Evolutionary conservation across 352 stramenopile genomes (phyloP), one percentile per base, ranked within the genome.

Genomic region (Phytophthora brassicae): DNA sequence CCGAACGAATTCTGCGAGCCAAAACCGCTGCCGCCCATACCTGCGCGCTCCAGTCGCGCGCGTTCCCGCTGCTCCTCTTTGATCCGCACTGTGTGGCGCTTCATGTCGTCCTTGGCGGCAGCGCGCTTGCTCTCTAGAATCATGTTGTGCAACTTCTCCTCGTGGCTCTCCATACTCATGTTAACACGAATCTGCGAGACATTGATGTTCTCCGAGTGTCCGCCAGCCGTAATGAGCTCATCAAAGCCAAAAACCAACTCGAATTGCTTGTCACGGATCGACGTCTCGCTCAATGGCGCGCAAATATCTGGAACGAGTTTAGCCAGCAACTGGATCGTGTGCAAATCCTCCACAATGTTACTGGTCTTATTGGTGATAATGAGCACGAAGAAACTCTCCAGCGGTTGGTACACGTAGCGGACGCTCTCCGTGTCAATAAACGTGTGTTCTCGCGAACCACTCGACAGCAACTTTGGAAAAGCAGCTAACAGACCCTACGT

Each of bases 191-290:
- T 98, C 63, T 45, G 84, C 69, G 86, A 83, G 47, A 98, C 68
- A 47, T 86, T 97, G 55, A 98, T 95, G 62, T 92, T 94, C 77
- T 99, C 97, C 74, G 97, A 98, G 79, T 99, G 97, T 16, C 97
- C 97, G 24, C 97, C 97, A 7, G 94, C 90, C 31, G 94, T 98
- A 36, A 99, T 93, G 36, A 99, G 95, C 81, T 99, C 97, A 74
- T 99, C 97, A 74, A 99, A 99, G 24, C 96, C 97, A 69, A 99
- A 99, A 57, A 99, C 91, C 20, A 99, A 78, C 71, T 99, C 97
- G 71, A 99, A 99, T 45, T 97, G 92, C 74, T 98, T 96, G 57
- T 98, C 95, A 44, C 89, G 89, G 57, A 99, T 96, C 33, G 92
- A 86, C 28, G 95, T 84, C 69, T 99, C 97, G 49, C 90, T 97